These are phyloP conservation scores for Mycena capillaripes DNA, from an alignment of 768 basidiomycete genomes.

Conservation along the genomic window DNA sequence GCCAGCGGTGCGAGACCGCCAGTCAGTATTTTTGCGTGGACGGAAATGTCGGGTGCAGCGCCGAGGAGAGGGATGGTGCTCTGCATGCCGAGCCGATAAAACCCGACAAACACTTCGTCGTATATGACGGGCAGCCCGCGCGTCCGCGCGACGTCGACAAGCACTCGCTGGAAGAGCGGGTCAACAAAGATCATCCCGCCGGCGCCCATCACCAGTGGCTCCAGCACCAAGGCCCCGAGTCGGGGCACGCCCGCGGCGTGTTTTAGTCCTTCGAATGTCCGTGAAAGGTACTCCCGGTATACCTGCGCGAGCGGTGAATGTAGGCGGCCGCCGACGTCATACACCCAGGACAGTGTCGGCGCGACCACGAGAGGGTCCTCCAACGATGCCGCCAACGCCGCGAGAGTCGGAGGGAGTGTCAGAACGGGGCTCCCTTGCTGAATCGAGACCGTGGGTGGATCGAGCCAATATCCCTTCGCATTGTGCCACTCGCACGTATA, in stretches of 20 bases:
- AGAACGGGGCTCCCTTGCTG: conserved; percentile 70
- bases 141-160: conserved; percentile 85
- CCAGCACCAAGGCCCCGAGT: conserved; percentile 86
- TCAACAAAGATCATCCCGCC: conserved; percentile 99
- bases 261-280: conserved; percentile 62
- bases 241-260: conserved; percentile 52
- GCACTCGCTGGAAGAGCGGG: conserved; percentile 92
- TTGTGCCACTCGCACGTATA: conserved; percentile 98
- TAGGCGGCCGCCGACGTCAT: conserved; percentile 77
- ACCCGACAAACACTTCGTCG: conserved; percentile 95
- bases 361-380: conserved; percentile 40
- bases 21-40: conserved; percentile 94
- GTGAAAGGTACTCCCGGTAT: conserved; percentile 74
- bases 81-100: conserved; percentile 87
- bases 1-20: conserved; percentile 93
- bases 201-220: conserved; percentile 94
- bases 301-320: conserved; percentile 69
- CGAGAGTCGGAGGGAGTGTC: conserved; percentile 65
- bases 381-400: conserved; percentile 42
- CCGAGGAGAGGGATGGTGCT: conserved; percentile 78
- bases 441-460: conserved; percentile 85
- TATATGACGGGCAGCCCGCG: conserved; percentile 90
- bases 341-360: conserved; percentile 71
- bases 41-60: conserved; percentile 87
- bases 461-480: conserved; percentile 94